Conservation (phyloP, 108 stramenopile genomes). For the Cyclostephanos invisitatus region DNA sequence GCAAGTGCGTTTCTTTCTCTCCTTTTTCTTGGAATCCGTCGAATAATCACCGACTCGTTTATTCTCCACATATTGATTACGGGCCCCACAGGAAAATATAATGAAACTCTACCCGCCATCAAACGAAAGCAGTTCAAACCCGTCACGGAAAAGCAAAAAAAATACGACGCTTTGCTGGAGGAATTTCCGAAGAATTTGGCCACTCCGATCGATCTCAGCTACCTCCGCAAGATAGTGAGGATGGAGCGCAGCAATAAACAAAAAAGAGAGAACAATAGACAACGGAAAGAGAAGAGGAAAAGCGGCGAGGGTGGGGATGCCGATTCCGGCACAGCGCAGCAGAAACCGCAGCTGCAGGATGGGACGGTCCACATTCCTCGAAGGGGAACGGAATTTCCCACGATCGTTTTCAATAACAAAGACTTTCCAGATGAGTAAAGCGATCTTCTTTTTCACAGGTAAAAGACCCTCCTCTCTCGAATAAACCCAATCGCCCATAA, state of each 20-base stretch:
- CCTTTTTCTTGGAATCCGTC: neutral
- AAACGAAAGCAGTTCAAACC: slow-evolving; percentile 55
- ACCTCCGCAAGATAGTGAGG: slow-evolving; percentile 68
- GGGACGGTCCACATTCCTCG: slow-evolving; percentile 8
- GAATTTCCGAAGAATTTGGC: slow-evolving; percentile 70
- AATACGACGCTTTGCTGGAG: slow-evolving; percentile 68
- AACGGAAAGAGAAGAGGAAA: slow-evolving; percentile 53
- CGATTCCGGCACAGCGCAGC: neutral
- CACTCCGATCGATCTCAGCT: slow-evolving; percentile 62
- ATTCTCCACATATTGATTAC: neutral
- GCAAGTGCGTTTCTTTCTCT: neutral
- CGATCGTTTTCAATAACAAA: slow-evolving; percentile 13
- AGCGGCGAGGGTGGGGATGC: neutral
- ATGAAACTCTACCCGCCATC: slow-evolving; percentile 21
- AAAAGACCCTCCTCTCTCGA: neutral
- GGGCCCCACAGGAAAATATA: slow-evolving; percentile 22
- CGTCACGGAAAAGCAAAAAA: slow-evolving; percentile 61
- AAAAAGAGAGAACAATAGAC: slow-evolving; percentile 52
- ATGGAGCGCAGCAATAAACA: slow-evolving; percentile 67
- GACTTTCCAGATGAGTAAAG: slow-evolving; percentile 8
- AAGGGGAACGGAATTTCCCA: slow-evolving; percentile 20
- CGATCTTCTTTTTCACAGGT: neutral
- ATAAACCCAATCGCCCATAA: no score
- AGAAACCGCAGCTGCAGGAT: neutral
- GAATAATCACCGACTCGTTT: no score